phyloP scores from a whole-genome alignment of 2,329 filamentous ascomycete genomes.

The Neofusicoccum ribis region DNA sequence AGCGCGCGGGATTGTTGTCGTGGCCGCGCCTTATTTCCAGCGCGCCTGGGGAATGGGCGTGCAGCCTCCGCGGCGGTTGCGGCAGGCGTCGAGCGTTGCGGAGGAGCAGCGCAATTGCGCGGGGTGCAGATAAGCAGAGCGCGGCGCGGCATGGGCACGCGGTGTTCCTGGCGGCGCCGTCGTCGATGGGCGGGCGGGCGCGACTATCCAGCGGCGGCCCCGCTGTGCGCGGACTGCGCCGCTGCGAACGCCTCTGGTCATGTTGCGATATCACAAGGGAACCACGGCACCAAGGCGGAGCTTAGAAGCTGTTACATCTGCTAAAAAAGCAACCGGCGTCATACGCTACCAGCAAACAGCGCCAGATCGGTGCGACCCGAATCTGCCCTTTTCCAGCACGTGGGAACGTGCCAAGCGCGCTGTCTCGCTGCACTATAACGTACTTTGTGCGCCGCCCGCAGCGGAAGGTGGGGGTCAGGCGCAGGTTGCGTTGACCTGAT shows the following conservation, averaged over 20 bases:
- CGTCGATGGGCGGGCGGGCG: neutral
- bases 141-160: neutral
- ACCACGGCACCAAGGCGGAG: neutral
- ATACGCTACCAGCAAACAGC: neutral
- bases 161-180: neutral
- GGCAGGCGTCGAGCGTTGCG: too few species aligned
- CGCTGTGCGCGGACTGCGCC: neutral
- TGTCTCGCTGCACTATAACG: neutral
- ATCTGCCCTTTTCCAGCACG: neutral
- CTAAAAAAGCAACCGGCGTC: neutral
- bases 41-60: neutral
- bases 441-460: neutral
- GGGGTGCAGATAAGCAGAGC: neutral
- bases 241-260: neutral
- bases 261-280: neutral
- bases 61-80: too few species aligned
- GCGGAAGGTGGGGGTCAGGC: neutral
- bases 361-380: slow-evolving; percentile 3
- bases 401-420: neutral
- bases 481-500: neutral
- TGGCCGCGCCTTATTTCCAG: neutral
- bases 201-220: neutral
- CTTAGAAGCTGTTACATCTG: neutral
- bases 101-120: neutral
- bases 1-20: neutral